Evolutionary conservation across 306 rosid species (phyloP).

Genomic region (Castanea crenata): DNA sequence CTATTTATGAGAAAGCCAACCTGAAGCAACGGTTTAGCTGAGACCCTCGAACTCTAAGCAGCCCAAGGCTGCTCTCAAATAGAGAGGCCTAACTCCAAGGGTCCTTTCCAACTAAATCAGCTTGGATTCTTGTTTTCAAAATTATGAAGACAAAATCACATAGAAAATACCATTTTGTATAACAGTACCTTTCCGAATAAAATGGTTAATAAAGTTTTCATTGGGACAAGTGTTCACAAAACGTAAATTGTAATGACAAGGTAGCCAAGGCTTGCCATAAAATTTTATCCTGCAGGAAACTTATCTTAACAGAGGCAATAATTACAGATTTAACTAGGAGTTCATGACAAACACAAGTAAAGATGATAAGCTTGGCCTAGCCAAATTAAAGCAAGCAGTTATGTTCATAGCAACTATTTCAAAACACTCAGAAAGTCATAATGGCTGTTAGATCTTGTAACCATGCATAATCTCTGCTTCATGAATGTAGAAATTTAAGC

Average conservation of each 20-base stretch:
- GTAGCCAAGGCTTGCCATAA: not conserved
- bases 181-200: too few species aligned
- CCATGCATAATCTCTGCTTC: slow-evolving; percentile 8
- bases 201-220: not conserved
- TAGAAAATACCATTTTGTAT: too few species aligned
- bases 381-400: not conserved
- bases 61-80: too few species aligned
- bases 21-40: too few species aligned
- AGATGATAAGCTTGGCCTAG: not conserved
- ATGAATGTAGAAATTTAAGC: slow-evolving; percentile 4
- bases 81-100: too few species aligned
- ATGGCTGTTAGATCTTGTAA: not conserved
- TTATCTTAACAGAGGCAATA: not conserved
- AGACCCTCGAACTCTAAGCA: too few species aligned
- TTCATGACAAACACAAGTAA: not conserved
- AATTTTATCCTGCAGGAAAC: not conserved
- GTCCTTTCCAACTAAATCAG: too few species aligned
- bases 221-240: not conserved
- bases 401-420: not conserved
- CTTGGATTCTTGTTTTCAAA: too few species aligned
- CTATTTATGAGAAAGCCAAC: too few species aligned
- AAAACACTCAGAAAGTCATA: not conserved
- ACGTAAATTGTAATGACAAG: not conserved
- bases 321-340: not conserved
- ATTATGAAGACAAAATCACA: too few species aligned